Conservation (phyloP, 129 eudicot species). For the Heracleum sosnowskyi region DNA sequence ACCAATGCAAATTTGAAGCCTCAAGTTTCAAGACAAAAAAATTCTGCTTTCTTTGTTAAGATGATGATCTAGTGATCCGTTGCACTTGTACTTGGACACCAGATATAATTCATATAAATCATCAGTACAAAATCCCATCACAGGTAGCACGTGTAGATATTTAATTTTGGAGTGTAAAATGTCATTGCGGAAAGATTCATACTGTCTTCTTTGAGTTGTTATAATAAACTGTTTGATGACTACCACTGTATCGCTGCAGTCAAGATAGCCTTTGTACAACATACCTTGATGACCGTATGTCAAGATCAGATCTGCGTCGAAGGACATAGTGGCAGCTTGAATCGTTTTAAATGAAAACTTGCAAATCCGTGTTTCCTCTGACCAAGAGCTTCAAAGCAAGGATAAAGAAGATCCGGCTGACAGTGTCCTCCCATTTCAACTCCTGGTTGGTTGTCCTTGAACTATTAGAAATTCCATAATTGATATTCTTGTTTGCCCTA, state of each 20-base stretch:
- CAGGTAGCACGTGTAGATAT: slow-evolving; percentile 34
- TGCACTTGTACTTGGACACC: slow-evolving; percentile 39
- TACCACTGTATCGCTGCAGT: slow-evolving; percentile 1
- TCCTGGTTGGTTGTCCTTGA: background rate
- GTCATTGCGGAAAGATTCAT: too few species aligned
- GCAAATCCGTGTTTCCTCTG: slow-evolving; percentile 1
- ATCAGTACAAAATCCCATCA: slow-evolving; percentile 39
- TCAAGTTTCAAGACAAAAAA: slow-evolving; percentile 30
- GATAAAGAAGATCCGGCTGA: background rate
- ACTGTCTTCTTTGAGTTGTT: too few species aligned
- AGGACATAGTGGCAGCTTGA: slow-evolving; percentile 24
- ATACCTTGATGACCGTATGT: slow-evolving; percentile 25
- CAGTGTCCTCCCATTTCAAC: background rate
- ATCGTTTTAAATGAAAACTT: slow-evolving; percentile 28
- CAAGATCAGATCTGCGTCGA: slow-evolving; percentile 15
- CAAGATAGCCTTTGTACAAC: slow-evolving; percentile 37
- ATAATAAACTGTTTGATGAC: too few species aligned
- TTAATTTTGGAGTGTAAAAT: slow-evolving; percentile 29
- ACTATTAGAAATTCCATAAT: background rate
- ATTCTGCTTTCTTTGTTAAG: slow-evolving; percentile 18
- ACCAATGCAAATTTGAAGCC: slow-evolving; percentile 44
- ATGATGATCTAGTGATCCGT: slow-evolving; percentile 33
- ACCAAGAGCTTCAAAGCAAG: background rate
- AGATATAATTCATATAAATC: slow-evolving; percentile 29
- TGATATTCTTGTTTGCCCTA: background rate